Evolutionary conservation across 2,329 filamentous ascomycete species (phyloP), one percentile per base, ranked within the genome.

Genomic region (Arthrobotrys megalospora): DNA sequence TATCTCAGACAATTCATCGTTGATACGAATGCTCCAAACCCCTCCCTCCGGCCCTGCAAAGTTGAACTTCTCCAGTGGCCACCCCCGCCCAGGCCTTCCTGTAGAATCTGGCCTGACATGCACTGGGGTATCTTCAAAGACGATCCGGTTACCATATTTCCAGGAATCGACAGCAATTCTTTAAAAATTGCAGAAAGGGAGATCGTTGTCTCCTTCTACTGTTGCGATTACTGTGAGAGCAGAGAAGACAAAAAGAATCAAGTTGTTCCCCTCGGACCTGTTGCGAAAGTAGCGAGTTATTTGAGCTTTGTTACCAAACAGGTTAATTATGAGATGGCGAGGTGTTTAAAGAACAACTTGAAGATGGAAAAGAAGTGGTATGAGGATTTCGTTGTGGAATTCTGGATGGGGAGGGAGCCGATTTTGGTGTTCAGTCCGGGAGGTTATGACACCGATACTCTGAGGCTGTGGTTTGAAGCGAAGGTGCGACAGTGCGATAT

Each of bases 101-200:
- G 70, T 14, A 67, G 38, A 21, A 53, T 67, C 7, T 75, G 70
- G 70, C 62, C 70, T 21, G 70, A 67, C 32, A 67, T 75, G 63
- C 19, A 47, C 0, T 67, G 70, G 70, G 52, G 63, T 0, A 45
- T 75, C 11, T 75, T 67, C 21, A 68, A 67, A 62, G 43, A 75
- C 21, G 70, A 75, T 55, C 52, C 19, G 5, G 43, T 68, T 6
- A 75, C 70, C 1, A 68, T 75, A 48, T 75, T 52, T n/a, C 62
- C 70, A 12, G 60, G 36, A 1, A 36, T 28, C 12, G 48, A 58
- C 24, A 47, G 10, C 5, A 38, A 50, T 11, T 28, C 14, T 21
- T 28, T 68, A 21, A 67, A 50, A 36, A 14, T 75, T 0, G 70
- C 70, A 1, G 52, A 63, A 12, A 43, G 70, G 28, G 70, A 75